Evolutionary conservation across 2,329 filamentous ascomycete species (phyloP), one percentile per base, ranked within the genome.

Genomic region (Curvularia hawaiiensis): DNA sequence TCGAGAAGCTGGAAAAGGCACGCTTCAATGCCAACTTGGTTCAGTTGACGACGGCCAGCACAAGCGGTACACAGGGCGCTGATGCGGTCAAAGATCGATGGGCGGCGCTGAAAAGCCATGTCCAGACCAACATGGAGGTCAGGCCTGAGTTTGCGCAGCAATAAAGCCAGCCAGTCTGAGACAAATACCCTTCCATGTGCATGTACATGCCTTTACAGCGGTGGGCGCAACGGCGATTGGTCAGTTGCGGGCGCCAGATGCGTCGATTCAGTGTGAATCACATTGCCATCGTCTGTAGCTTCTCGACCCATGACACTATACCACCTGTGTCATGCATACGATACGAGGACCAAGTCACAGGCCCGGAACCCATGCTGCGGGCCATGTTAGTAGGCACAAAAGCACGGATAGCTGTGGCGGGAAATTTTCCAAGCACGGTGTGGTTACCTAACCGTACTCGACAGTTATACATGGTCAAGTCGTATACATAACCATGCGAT

Each of bases 51-150:
- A 62, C 59, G 6, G 62, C 51, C 14, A 56, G 31, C 44, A 41
- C 47, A n/a, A 54, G 24, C 22, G 49, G 43, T 35, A 55, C 59
- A 20, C 50, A 60, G 35, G 54, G 60, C 20, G 52, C 60, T 12
- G 50, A 62, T 31, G 70, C 63, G 35, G 62, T 66, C 56, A 65
- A 63, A 61, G 74, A 68, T 53, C 70, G 90, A 54, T 97, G 92
- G 90, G 90, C 90, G 30, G 91, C 92, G 16, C 75, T 98, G 75
- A 86, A 93, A 67, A 87, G 83, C 10, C 96, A 94, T 72, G 96
- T 97, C 50, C 89, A 90, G 1, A 84, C 88, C 41, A 97, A 91
- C 1, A 91, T 97, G 88, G 91, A 97, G 78, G 90, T 91, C 76
- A 94, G 94, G 67, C 86, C 89, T 14, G 90, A 89, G 3, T 96